Evolutionary conservation across 257 asterid genomes (phyloP), one percentile per base, ranked within the genome.

Genomic region (Paulownia fortunei): DNA sequence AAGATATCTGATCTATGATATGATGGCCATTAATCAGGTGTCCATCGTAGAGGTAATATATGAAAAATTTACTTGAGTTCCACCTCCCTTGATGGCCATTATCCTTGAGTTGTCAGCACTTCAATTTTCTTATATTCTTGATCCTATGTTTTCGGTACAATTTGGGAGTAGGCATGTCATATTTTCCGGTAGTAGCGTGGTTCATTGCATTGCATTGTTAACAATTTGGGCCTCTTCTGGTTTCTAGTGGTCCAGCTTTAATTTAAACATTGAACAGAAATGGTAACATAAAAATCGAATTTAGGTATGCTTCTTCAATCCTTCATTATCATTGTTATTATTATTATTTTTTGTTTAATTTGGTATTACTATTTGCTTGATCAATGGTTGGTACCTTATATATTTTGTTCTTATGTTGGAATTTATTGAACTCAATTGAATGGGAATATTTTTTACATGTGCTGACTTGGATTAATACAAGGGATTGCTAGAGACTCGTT

Each of bases 1-100:
- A 80, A 92, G 99, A 89, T 96, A 96, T 80, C 91, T 96, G 19
- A 95, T 96, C 76, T 96, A 96, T 88, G 99, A 93, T 81, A 90
- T 96, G 98, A 96, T 96, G 98, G 96, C 94, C 77, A 39, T 90
- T 72, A 93, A 93, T 83, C 89, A 90, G 11, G 76, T 83, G 49
- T 87, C 97, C 76, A 82, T 96, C 24, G 87, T 88, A 56, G 99
- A 96, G 99, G 98, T 96, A 91, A 54, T 78, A 44, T 51, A 23
- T 75, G 59, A 56, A 78, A 65, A 34, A 32, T 64, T 30, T 44
- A 10, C 42, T 56, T 66, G 44, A 15, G 72, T 73, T 32, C 41
- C 30, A 26, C 61, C 52, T 39, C 37, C 64, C 62, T 51, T 68
- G 54, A 36, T 39, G 51, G 34, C 39, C 41, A 5, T 39, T 74